A percentile compares a stretch with the other conserved stretches of the same genome.
Evolutionary conservation across 257 asterid genomes (phyloP).

Genomic region (Scutellaria galericulata): DNA sequence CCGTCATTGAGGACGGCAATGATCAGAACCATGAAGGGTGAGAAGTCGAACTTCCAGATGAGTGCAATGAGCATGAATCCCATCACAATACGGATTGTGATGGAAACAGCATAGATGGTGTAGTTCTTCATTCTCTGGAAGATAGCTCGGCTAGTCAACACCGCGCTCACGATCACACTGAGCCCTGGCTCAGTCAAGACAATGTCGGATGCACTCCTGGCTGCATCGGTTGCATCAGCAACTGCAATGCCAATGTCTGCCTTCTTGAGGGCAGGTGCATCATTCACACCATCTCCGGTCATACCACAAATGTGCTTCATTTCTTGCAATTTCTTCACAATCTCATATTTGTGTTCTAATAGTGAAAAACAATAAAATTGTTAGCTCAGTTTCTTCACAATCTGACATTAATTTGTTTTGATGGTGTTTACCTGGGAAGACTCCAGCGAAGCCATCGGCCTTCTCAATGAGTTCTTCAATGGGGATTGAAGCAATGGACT

Average conservation of each 20-base stretch:
- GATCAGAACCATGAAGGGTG: slow-evolving; percentile 91
- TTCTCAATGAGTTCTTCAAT: slow-evolving; percentile 86
- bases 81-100: slow-evolving; percentile 84
- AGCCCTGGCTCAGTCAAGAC: slow-evolving; percentile 91
- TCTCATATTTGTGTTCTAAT: slow-evolving; percentile 84
- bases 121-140: slow-evolving; percentile 95
- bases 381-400: neutral
- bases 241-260: slow-evolving; percentile 95
- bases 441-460: slow-evolving; percentile 97
- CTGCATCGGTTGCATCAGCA: slow-evolving; percentile 93
- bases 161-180: slow-evolving; percentile 86
- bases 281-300: slow-evolving; percentile 96
- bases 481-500: slow-evolving; percentile 71
- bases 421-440: slow-evolving; percentile 73
- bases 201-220: slow-evolving; percentile 83
- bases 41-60: slow-evolving; percentile 88
- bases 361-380: neutral
- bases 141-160: slow-evolving; percentile 86
- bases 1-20: slow-evolving; percentile 91
- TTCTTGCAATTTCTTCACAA: slow-evolving; percentile 83
- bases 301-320: slow-evolving; percentile 83
- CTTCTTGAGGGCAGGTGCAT: slow-evolving; percentile 86
- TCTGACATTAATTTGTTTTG: too few species aligned
- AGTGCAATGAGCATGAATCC: slow-evolving; percentile 92
- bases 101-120: slow-evolving; percentile 88